Evolutionary conservation across 1,284 basidiomycete species (phyloP).

Genomic region (Moniliella sp.): DNA sequence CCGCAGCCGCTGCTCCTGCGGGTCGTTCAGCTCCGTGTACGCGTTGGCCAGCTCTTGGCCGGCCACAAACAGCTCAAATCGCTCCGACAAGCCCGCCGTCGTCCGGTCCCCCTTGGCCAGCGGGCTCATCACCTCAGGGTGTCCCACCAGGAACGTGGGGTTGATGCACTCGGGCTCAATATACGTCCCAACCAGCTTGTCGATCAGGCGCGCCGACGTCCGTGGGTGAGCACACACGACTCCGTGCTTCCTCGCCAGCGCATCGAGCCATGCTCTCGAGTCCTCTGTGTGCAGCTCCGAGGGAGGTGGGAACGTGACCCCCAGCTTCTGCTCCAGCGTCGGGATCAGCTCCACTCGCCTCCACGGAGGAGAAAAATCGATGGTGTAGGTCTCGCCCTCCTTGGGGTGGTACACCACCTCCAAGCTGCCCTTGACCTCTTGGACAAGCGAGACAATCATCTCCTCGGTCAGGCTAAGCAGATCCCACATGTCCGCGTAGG

Average conservation of each 20-base stretch:
- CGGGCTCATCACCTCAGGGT: constrained; percentile 97
- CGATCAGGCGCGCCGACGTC: constrained; percentile 79
- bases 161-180: constrained; percentile 92
- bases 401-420: constrained; percentile 76
- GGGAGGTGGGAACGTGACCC: constrained; percentile 76
- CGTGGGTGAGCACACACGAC: constrained; percentile 91
- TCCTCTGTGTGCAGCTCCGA: constrained; percentile 71
- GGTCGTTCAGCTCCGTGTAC: constrained; percentile 59
- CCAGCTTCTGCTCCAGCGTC: constrained; percentile 80
- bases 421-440: constrained; percentile 63
- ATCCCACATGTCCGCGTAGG: constrained; percentile 97
- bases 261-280: constrained; percentile 68
- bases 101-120: constrained; percentile 44
- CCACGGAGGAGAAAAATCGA: constrained; percentile 90
- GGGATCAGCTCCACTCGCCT: constrained; percentile 91
- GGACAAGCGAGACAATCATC: constrained; percentile 75
- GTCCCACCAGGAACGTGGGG: constrained; percentile 81
- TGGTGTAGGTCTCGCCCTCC: constrained; percentile 64
- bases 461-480: constrained; percentile 89
- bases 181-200: constrained; percentile 91
- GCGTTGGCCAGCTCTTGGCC: constrained; percentile 61
- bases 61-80: constrained; percentile 94
- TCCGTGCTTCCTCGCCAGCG: constrained; percentile 59
- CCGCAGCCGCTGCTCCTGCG: constrained; percentile 73
- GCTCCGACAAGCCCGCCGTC: constrained; percentile 62